A percentile compares a stretch with the other conserved stretches of the same genome.
Conservation (phyloP, 768 basidiomycete species). For the Russula olivacea region DNA sequence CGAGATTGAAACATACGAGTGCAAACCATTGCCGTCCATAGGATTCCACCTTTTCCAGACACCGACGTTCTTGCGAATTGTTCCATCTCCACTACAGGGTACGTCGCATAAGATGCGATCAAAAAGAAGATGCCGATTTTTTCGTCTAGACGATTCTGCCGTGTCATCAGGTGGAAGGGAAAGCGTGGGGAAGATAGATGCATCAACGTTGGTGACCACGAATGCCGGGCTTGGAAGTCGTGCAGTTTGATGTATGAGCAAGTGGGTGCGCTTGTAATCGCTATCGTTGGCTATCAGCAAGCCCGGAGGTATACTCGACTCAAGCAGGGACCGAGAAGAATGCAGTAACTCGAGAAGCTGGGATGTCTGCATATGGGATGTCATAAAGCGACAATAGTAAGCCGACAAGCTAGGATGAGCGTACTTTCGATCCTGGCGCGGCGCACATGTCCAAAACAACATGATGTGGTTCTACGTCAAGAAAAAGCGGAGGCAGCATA, state of each 20-base stretch:
- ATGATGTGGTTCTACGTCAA: slow-evolving; percentile 93
- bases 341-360: slow-evolving; percentile 96
- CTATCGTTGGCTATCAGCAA: slow-evolving; percentile 93
- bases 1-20: slow-evolving; percentile 48
- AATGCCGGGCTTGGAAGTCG: slow-evolving; percentile 86
- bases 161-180: slow-evolving; percentile 37
- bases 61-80: slow-evolving; percentile 86
- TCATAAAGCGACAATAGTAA: background rate
- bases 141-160: slow-evolving; percentile 32
- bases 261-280: slow-evolving; percentile 88
- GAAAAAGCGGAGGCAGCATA: slow-evolving; percentile 96
- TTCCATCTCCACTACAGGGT: slow-evolving; percentile 97
- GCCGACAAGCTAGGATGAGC: slow-evolving; percentile 8
- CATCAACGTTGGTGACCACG: slow-evolving; percentile 95
- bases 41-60: slow-evolving; percentile 94
- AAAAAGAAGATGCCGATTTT: slow-evolving; percentile 54
- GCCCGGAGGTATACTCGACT: slow-evolving; percentile 70
- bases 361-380: slow-evolving; percentile 55
- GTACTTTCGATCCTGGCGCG: slow-evolving; percentile 92
- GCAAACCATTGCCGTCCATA: slow-evolving; percentile 86
- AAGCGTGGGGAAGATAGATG: slow-evolving; percentile 74
- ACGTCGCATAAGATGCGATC: slow-evolving; percentile 96
- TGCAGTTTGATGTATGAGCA: slow-evolving; percentile 96
- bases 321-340: slow-evolving; percentile 58
- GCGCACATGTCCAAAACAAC: slow-evolving; percentile 97